These are phyloP conservation scores for Torulaspora globosa DNA, from an alignment of 1,139 yeast species.

Conservation along the genomic window DNA sequence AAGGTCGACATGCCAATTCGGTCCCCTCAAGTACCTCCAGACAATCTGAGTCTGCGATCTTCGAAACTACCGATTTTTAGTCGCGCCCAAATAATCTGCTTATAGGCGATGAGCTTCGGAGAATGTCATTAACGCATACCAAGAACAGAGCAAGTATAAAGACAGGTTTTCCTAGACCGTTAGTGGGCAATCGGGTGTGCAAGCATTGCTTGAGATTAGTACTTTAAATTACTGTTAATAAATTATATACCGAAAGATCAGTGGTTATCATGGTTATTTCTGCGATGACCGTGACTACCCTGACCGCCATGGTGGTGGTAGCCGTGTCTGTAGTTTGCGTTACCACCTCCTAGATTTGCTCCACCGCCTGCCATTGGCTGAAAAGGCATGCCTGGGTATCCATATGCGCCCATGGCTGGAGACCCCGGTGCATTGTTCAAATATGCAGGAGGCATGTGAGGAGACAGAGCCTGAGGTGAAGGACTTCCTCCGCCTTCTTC, in stretches of 20 bases:
- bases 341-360: constrained; percentile 19
- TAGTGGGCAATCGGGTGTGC: background rate
- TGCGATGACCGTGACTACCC: constrained; percentile 17
- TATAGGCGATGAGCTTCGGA: constrained; percentile 4
- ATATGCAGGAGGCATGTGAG: constrained; percentile 31
- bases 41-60: background rate
- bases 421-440: constrained; percentile 25
- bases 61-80: background rate
- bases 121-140: background rate
- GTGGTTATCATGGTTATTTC: constrained; percentile 15
- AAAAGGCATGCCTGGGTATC: constrained; percentile 29
- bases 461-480: constrained; percentile 30
- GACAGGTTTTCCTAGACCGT: too few relatives aligned
- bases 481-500: constrained; percentile 24
- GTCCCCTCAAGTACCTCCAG: background rate
- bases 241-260: constrained; percentile 4
- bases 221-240: background rate
- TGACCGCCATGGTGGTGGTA: constrained; percentile 21
- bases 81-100: background rate
- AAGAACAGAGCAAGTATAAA: background rate
- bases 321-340: constrained; percentile 20
- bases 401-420: constrained; percentile 27
- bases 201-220: background rate
- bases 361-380: constrained; percentile 26
- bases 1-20: constrained; percentile 29